Evolutionary conservation across 257 asterid species (phyloP).

Genomic region (Dorcoceras hygrometricum): DNA sequence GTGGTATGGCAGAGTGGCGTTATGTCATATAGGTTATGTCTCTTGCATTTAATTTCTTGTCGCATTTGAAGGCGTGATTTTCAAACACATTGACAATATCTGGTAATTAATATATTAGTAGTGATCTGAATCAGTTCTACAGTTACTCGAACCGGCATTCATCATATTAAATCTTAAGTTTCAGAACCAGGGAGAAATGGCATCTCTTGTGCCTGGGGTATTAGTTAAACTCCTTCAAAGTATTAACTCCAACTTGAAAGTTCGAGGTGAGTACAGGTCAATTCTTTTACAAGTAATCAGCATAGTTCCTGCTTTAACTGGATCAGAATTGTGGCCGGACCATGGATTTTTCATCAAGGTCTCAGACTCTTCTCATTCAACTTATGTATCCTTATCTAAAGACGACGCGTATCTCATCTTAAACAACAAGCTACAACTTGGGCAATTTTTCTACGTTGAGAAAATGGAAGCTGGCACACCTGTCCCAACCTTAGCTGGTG

Average conservation of each 20-base stretch:
- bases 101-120: neutral
- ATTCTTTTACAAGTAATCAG: slow-evolving; percentile 70
- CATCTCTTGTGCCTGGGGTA: slow-evolving; percentile 77
- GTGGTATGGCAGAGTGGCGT: too few species aligned
- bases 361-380: slow-evolving; percentile 84
- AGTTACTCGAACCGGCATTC: neutral
- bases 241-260: slow-evolving; percentile 57
- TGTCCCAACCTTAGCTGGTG: slow-evolving; percentile 63
- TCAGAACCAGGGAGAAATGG: slow-evolving; percentile 42
- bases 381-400: slow-evolving; percentile 61
- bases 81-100: too few species aligned
- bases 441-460: slow-evolving; percentile 79
- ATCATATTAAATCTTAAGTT: neutral
- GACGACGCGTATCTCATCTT: slow-evolving; percentile 70
- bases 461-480: slow-evolving; percentile 70
- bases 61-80: too few species aligned
- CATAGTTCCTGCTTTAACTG: slow-evolving; percentile 78
- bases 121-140: neutral
- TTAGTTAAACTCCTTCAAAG: slow-evolving; percentile 72
- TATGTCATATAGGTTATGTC: too few species aligned
- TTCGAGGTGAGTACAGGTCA: slow-evolving; percentile 71
- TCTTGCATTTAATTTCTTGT: too few species aligned
- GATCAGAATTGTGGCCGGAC: slow-evolving; percentile 74
- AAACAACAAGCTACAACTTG: slow-evolving; percentile 72
- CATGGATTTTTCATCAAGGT: slow-evolving; percentile 89